phyloP scores from a whole-genome alignment of 768 basidiomycete genomes.

The Cyclocybe aegerita region DNA sequence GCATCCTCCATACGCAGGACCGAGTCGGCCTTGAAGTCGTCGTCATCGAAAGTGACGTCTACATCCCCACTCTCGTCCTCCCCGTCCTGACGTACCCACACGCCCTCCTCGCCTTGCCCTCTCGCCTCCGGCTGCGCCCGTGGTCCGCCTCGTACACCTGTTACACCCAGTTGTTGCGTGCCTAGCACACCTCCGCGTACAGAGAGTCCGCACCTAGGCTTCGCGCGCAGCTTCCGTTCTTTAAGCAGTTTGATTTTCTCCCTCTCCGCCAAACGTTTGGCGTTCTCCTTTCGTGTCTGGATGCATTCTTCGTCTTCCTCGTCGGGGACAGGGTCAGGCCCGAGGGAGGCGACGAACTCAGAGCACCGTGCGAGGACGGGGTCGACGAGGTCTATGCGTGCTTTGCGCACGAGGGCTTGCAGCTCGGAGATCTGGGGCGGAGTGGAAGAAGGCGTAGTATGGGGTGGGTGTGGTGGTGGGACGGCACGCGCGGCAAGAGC shows the following conservation, averaged over 20 bases:
- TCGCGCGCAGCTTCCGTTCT: constrained; percentile 32
- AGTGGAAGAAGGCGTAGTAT: constrained; percentile 40
- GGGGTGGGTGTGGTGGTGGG: too few species aligned
- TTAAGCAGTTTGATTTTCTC: constrained; percentile 58
- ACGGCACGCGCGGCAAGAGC: constrained; percentile 34
- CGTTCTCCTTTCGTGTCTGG: constrained; percentile 28
- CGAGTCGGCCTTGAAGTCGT: constrained; percentile 1
- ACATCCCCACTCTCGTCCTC: constrained; percentile 64
- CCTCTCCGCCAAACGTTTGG: constrained; percentile 28
- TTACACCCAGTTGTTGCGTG: too few species aligned
- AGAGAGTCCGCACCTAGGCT: constrained; percentile 31
- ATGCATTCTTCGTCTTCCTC: constrained; percentile 39
- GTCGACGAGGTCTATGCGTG: constrained; percentile 50
- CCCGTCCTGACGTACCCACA: constrained; percentile 55
- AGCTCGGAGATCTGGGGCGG: constrained; percentile 46
- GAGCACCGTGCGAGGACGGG: constrained; percentile 39
- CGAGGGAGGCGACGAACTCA: constrained; percentile 29
- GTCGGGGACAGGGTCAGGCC: constrained; percentile 25
- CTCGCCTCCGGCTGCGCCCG: constrained; percentile 4
- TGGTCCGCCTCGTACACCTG: not conserved
- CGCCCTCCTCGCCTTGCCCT: constrained; percentile 30
- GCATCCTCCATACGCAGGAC: not conserved
- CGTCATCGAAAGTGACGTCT: constrained; percentile 45
- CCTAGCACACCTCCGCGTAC: constrained; percentile 13
- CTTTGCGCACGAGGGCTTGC: constrained; percentile 56